Percentiles rank a stretch among this genome's conserved stretches.
These are phyloP conservation scores for Penicillium polonicum DNA, from an alignment of 2,329 filamentous ascomycete species.

Conservation along the genomic window DNA sequence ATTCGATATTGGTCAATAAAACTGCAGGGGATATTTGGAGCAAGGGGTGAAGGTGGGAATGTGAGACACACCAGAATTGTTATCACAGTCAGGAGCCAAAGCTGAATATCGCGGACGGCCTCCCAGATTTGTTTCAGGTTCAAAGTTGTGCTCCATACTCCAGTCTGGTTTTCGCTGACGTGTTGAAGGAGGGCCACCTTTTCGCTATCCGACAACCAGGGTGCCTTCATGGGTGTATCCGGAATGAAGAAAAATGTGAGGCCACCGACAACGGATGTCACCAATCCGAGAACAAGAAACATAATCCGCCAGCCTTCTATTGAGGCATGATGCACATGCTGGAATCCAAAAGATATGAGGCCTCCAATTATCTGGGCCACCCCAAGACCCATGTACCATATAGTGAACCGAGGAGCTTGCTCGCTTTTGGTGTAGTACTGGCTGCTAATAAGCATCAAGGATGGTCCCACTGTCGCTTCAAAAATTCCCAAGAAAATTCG, in stretches of 20 bases:
- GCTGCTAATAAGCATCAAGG: slow-evolving; percentile 60
- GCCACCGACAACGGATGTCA: slow-evolving; percentile 47
- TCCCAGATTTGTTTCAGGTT: slow-evolving; percentile 51
- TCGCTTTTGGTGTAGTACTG: slow-evolving; percentile 60
- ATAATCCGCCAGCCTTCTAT: slow-evolving; percentile 51
- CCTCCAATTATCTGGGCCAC: slow-evolving; percentile 50
- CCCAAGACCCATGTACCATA: slow-evolving; percentile 63
- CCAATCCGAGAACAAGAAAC: slow-evolving; percentile 51
- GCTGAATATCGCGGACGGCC: slow-evolving; percentile 46
- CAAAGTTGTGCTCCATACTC: slow-evolving; percentile 52
- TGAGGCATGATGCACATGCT: slow-evolving; percentile 44
- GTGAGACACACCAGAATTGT: slow-evolving; percentile 17
- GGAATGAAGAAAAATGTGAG: slow-evolving; percentile 48
- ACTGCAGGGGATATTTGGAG: background rate
- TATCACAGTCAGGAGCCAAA: slow-evolving; percentile 44
- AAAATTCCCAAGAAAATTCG: slow-evolving; percentile 62
- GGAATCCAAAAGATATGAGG: slow-evolving; percentile 54
- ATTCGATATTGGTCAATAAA: slow-evolving; percentile 22
- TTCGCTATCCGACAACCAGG: slow-evolving; percentile 34
- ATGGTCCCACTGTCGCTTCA: slow-evolving; percentile 60
- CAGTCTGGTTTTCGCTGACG: slow-evolving; percentile 51
- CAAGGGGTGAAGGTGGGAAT: slow-evolving; percentile 1
- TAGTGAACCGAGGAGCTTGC: slow-evolving; percentile 58
- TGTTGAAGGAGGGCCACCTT: slow-evolving; percentile 44
- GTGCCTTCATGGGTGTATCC: slow-evolving; percentile 50